Evolutionary conservation across 495 filamentous ascomycete genomes (phyloP), one percentile per base, ranked within the genome.

Genomic region (Bombardia bombarda): DNA sequence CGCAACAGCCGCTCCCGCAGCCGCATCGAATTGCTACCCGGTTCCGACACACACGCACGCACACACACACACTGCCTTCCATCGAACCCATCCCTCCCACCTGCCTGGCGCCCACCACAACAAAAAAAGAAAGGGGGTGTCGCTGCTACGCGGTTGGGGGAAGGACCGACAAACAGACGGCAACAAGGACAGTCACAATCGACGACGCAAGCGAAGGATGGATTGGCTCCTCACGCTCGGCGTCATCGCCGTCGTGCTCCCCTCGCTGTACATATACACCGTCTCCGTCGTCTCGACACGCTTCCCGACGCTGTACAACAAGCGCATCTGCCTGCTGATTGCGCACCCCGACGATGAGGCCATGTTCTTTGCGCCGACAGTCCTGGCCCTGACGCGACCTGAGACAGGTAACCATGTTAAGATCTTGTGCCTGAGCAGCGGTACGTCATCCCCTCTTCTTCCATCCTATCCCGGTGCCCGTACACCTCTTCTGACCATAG

Each of bases 271-370:
- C 62, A 51, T 78, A 24, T 84, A 78, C 65, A 83, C 80, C 1
- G 65, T 68, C 13, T 63, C 65, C 26, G 68, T 79, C 18, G 66
- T 72, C 19, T 57, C 66, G 46, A 54, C 62, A 7, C 72, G 76
- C 21, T 84, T 89, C 52, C 86, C 87, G 1, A 77, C 62, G 40
- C 70, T 94, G 43, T 68, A 69, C 45, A 81, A 83, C 67, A 89
- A 93, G 68, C 74, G 84, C 47, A 86, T 95, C 48, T 83, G 84
- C 55, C 74, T 98, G 21, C 70, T 98, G 28, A 97, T 98, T 60
- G 92, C 92, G 3, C 92, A 98, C 64, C 92, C 92, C 0, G 92
- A 98, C 62, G 92, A 98, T 49, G 92, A 98, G 69, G 93, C 92
- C 52, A 98, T 98, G 92, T 98, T 98, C 71, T 98, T 98, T 65